These are phyloP conservation scores for Trichoderma atroviride DNA, from an alignment of 2,329 filamentous ascomycete species.

Conservation along the genomic window DNA sequence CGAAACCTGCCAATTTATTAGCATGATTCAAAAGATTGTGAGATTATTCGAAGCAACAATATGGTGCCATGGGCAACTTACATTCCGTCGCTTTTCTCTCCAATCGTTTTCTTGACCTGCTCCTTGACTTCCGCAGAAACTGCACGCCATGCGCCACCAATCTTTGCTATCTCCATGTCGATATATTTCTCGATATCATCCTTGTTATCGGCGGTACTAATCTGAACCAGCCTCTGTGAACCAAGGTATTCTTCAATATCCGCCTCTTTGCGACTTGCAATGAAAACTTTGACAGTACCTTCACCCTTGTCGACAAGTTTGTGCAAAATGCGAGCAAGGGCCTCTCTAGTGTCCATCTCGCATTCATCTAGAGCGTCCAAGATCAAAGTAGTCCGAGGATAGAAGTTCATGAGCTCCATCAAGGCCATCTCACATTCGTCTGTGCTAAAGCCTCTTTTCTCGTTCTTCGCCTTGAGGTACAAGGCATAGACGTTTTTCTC, in stretches of 20 bases:
- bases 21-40: neutral
- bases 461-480: neutral
- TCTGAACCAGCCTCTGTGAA: neutral
- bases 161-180: neutral
- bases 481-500: neutral
- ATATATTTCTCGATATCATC: conserved; percentile 1
- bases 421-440: neutral
- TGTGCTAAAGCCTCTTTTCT: neutral
- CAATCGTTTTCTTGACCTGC: neutral
- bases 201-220: neutral
- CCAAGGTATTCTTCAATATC: neutral
- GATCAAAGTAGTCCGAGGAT: neutral
- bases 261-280: neutral
- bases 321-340: neutral
- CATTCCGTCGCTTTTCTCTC: conserved; percentile 1
- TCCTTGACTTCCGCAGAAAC: neutral
- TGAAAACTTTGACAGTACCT: neutral
- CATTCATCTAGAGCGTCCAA: conserved; percentile 11
- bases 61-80: neutral
- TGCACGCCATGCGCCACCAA: neutral
- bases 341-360: neutral
- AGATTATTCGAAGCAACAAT: neutral
- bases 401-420: neutral
- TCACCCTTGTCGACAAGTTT: neutral
- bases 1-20: neutral